Evolutionary conservation across 2,329 filamentous ascomycete species (phyloP).

Genomic region (Didymella keratinophila): DNA sequence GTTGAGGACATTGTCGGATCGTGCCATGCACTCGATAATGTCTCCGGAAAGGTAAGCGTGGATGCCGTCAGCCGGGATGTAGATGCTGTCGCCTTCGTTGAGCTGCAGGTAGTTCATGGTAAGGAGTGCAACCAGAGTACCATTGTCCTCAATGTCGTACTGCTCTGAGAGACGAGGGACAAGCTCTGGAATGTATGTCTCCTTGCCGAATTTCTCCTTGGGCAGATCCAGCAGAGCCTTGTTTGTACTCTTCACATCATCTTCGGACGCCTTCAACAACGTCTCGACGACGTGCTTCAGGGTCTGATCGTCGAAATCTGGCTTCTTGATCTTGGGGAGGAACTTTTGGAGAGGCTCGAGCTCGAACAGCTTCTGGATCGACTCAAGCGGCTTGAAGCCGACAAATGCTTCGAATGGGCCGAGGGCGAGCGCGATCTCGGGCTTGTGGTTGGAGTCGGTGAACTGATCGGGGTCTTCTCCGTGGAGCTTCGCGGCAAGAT

Average conservation of each 20-base stretch:
- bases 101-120: conserved; percentile 78
- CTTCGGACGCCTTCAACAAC: conserved; percentile 63
- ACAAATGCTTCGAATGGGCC: conserved; percentile 77
- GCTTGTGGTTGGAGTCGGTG: conserved; percentile 78
- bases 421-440: conserved; percentile 78
- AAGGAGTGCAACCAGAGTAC: conserved; percentile 72
- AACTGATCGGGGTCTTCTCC: conserved; percentile 70
- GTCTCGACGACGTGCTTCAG: conserved; percentile 64
- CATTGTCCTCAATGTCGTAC: conserved; percentile 70
- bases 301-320: conserved; percentile 63
- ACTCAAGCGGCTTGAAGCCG: conserved; percentile 72
- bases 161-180: conserved; percentile 70
- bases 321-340: conserved; percentile 54
- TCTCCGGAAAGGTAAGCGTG: conserved; percentile 77
- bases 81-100: conserved; percentile 70
- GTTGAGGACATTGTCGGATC: conserved; percentile 77
- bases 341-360: conserved; percentile 64
- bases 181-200: conserved; percentile 69
- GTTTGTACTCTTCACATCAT: conserved; percentile 62
- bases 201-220: conserved; percentile 58
- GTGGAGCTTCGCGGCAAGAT: conserved; percentile 70
- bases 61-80: conserved; percentile 76
- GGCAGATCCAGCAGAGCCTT: conserved; percentile 60
- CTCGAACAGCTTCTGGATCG: conserved; percentile 67
- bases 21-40: conserved; percentile 81